Evolutionary conservation across 768 basidiomycete species (phyloP).

Genomic region (Mycena leptocephala): DNA sequence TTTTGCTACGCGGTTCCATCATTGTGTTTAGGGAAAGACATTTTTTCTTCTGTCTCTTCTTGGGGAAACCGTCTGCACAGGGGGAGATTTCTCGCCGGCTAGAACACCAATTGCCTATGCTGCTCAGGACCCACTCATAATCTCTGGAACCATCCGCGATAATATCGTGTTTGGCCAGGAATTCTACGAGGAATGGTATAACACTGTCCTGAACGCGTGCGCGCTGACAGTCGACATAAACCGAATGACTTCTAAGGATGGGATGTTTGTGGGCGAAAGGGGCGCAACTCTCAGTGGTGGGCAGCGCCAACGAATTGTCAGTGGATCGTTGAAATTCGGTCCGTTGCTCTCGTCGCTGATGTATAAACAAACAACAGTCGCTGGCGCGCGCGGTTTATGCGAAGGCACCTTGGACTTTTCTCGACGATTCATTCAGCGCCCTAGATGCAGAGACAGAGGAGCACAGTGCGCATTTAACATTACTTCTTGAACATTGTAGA

Average conservation of each 20-base stretch:
- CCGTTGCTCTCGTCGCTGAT: not conserved
- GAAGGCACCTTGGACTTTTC: conserved; percentile 70
- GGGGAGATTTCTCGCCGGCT: not conserved
- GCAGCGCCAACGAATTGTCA: conserved; percentile 72
- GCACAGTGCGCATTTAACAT: conserved; percentile 44
- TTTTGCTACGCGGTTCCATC: too few relatives aligned
- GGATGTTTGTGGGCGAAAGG: conserved; percentile 75
- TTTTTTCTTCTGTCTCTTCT: conserved; percentile 18
- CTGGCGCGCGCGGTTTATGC: conserved; percentile 76
- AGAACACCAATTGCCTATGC: conserved; percentile 7
- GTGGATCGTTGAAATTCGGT: not conserved
- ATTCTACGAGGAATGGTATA: conserved; percentile 23
- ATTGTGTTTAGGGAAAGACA: conserved; percentile 5
- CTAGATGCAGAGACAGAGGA: conserved; percentile 69
- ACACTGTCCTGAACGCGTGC: conserved; percentile 27
- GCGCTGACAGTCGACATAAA: conserved; percentile 14
- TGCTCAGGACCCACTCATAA: conserved; percentile 23
- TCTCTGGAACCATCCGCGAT: conserved; percentile 21
- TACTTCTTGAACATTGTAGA: too few relatives aligned
- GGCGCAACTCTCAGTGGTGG: conserved; percentile 74
- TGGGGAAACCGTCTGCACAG: not conserved
- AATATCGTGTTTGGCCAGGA: conserved; percentile 27
- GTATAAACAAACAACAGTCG: conserved; percentile 40
- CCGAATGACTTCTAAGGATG: conserved; percentile 58
- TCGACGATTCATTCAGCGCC: conserved; percentile 75